phyloP scores from a whole-genome alignment of 2,329 filamentous ascomycete species.

The Xylaria arbuscula region DNA sequence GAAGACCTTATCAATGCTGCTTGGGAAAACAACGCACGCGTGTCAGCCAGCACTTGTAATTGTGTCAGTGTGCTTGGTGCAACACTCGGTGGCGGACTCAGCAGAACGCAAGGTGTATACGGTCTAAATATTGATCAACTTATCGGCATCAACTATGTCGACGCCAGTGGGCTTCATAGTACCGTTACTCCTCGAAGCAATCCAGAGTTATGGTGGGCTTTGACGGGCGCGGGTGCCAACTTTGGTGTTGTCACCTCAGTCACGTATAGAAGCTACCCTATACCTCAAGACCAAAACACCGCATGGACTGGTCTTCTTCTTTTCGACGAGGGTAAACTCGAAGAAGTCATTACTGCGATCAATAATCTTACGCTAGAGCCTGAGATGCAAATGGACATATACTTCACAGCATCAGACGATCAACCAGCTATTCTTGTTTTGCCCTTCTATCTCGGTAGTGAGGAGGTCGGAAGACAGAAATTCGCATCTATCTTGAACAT shows the following conservation, averaged over 20 bases:
- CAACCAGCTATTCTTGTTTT: conserved; percentile 44
- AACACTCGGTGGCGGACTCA: conserved; percentile 41
- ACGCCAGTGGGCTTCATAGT: conserved; percentile 43
- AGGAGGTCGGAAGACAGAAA: conserved; percentile 46
- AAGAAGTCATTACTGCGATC: conserved; percentile 51
- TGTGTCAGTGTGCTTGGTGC: conserved; percentile 44
- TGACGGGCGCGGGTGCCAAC: background rate
- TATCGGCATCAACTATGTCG: conserved; percentile 48
- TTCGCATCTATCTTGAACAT: conserved; percentile 53
- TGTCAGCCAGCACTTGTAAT: conserved; percentile 46
- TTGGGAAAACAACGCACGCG: conserved; percentile 40
- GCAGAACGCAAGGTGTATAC: conserved; percentile 38
- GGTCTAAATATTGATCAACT: conserved; percentile 50
- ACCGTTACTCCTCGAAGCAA: conserved; percentile 41
- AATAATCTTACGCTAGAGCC: conserved; percentile 52
- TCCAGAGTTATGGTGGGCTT: conserved; percentile 1
- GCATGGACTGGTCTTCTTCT: conserved; percentile 45
- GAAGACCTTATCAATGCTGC: conserved; percentile 41
- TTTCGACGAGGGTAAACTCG: conserved; percentile 46
- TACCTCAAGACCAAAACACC: conserved; percentile 35
- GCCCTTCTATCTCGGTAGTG: conserved; percentile 51
- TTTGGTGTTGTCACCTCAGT: background rate
- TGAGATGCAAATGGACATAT: conserved; percentile 52
- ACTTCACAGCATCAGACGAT: conserved; percentile 43
- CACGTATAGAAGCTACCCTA: conserved; percentile 3